Percentiles rank a stretch among this genome's conserved stretches.
Conservation (phyloP, 1,284 basidiomycete genomes). For the Lentinus polychrous region DNA sequence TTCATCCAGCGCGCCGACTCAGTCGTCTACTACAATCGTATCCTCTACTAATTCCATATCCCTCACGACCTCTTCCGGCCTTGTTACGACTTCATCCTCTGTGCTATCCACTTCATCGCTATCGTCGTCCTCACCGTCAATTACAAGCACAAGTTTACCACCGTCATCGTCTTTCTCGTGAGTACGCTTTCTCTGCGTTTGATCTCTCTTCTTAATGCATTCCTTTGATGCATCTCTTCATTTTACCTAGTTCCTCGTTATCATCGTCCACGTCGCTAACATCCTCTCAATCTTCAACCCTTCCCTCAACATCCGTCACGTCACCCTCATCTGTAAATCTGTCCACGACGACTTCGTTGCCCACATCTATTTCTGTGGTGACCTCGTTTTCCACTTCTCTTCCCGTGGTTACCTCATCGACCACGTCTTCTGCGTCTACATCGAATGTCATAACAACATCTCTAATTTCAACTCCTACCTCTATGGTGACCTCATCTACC, state of each 20-base stretch:
- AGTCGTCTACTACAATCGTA: neutral
- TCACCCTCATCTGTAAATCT: no score
- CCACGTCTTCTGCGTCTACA: neutral
- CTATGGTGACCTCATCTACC: neutral
- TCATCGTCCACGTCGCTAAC: neutral
- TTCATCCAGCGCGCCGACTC: neutral
- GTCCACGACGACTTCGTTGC: neutral
- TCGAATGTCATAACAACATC: neutral
- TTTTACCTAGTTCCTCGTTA: neutral
- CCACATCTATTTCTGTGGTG: neutral
- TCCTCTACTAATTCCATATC: neutral
- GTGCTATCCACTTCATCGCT: neutral
- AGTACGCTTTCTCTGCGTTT: neutral
- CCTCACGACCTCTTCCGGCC: neutral
- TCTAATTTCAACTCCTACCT: neutral
- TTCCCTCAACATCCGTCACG: slow-evolving; percentile 3
- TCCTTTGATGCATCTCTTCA: no score
- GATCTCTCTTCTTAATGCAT: neutral
- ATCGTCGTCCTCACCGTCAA: neutral
- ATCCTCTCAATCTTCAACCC: neutral
- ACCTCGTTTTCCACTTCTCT: neutral
- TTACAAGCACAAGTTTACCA: no score
- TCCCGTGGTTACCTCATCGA: neutral
- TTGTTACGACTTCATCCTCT: neutral
- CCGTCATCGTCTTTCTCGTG: neutral